Conservation (phyloP, 73 alveolate species). For the Blepharisma stoltei region DNA sequence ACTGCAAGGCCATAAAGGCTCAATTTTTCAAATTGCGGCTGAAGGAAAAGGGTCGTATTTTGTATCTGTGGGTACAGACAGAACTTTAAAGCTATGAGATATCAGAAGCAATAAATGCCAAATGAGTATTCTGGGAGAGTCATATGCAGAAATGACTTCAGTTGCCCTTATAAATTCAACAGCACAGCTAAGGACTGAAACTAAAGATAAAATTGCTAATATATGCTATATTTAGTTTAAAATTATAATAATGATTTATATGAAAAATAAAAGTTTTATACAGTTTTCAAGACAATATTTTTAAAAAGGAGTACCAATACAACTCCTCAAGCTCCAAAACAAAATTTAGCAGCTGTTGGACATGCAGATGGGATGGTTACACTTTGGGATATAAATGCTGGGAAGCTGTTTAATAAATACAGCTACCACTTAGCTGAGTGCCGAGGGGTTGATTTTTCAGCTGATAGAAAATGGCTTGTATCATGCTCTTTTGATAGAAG, state of each 20-base stretch:
- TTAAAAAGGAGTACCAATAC: not conserved
- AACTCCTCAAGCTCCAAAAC: not conserved
- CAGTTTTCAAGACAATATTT: too few relatives aligned
- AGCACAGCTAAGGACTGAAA: not conserved
- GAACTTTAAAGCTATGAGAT: slow-evolving; percentile 90
- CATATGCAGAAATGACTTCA: slow-evolving; percentile 64
- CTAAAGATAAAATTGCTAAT: not conserved
- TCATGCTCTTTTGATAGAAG: slow-evolving; percentile 45
- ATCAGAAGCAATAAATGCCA: slow-evolving; percentile 59
- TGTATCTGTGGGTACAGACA: slow-evolving; percentile 89
- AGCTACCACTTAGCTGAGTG: slow-evolving; percentile 45
- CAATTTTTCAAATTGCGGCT: slow-evolving; percentile 76
- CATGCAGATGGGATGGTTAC: slow-evolving; percentile 51
- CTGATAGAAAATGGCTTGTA: slow-evolving; percentile 39
- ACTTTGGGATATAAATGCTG: slow-evolving; percentile 42
- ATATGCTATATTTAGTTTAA: too few relatives aligned
- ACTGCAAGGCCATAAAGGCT: slow-evolving; percentile 78
- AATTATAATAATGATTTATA: too few relatives aligned
- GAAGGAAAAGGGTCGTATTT: slow-evolving; percentile 84
- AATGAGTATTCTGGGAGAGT: slow-evolving; percentile 44
- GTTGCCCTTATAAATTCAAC: slow-evolving; percentile 41
- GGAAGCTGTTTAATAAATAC: slow-evolving; percentile 30
- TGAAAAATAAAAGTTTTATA: too few relatives aligned
- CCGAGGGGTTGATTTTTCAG: slow-evolving; percentile 54
- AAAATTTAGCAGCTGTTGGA: slow-evolving; percentile 39